Percentiles rank a stretch among this genome's conserved stretches.
These are phyloP conservation scores for Hypomontagnella monticulosa DNA, from an alignment of 495 filamentous ascomycete genomes.

Conservation along the genomic window DNA sequence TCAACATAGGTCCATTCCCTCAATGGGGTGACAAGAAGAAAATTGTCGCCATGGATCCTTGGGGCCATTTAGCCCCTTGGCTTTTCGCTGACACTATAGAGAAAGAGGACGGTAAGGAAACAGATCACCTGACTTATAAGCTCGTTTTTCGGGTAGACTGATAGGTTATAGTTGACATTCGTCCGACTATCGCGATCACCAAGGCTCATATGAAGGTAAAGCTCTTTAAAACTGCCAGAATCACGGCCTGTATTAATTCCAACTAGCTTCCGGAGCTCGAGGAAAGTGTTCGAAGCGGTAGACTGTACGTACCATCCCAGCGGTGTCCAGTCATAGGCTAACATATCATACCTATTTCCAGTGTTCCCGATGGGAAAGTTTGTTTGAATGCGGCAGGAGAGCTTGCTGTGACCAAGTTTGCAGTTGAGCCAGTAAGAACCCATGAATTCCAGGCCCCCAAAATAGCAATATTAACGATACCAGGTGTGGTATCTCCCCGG, in stretches of 20 bases:
- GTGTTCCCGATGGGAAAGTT: conserved; percentile 86
- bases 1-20: conserved; percentile 84
- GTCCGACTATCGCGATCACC: conserved; percentile 93
- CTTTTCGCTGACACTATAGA: conserved; percentile 74
- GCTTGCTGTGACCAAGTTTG: conserved; percentile 94
- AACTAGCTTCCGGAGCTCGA: conserved; percentile 82
- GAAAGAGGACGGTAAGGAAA: conserved; percentile 63
- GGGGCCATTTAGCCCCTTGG: conserved; percentile 89
- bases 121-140: neutral
- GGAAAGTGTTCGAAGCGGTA: conserved; percentile 80
- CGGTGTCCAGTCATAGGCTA: conserved; percentile 18
- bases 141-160: conserved; percentile 11
- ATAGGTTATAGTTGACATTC: conserved; percentile 73
- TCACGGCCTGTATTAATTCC: conserved; percentile 32
- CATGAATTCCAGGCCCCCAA: neutral
- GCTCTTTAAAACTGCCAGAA: neutral
- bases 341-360: conserved; percentile 37
- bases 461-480: conserved; percentile 6
- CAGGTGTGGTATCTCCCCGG: conserved; percentile 93
- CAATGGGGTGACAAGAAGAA: conserved; percentile 92
- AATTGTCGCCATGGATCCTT: conserved; percentile 97
- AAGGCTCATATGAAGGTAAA: conserved; percentile 89
- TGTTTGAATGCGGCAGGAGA: conserved; percentile 85
- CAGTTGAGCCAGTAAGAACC: conserved; percentile 79
- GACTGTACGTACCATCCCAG: conserved; percentile 59